Evolutionary conservation across 2,329 filamentous ascomycete species (phyloP).

Genomic region (Stemphylium vesicarium): DNA sequence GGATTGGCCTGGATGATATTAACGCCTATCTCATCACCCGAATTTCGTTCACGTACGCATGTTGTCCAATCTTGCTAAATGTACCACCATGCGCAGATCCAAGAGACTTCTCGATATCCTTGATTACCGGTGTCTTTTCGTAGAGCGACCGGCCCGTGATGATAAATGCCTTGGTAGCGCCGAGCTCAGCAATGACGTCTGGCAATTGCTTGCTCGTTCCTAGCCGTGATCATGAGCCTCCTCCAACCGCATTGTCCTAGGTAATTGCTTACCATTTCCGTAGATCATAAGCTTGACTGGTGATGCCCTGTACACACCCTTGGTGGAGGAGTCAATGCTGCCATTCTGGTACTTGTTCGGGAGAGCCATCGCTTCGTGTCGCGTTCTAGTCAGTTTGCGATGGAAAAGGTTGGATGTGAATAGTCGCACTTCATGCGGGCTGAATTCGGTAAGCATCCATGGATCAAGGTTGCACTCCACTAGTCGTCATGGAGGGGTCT

Average conservation of each 20-base stretch:
- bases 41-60: constrained; percentile 53
- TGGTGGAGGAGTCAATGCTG: constrained; percentile 40
- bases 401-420: constrained; percentile 5
- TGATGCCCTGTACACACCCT: constrained; percentile 46
- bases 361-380: constrained; percentile 33
- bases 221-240: constrained; percentile 14
- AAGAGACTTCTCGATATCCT: constrained; percentile 58
- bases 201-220: constrained; percentile 43
- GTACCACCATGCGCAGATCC: constrained; percentile 59
- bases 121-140: constrained; percentile 61
- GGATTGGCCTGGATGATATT: constrained; percentile 37
- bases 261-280: constrained; percentile 33
- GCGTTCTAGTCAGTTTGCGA: constrained; percentile 1
- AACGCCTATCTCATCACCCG: background rate
- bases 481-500: constrained; percentile 40
- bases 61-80: constrained; percentile 62
- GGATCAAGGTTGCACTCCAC: constrained; percentile 13
- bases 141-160: constrained; percentile 62
- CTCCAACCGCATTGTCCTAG: background rate
- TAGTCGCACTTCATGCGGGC: constrained; percentile 10
- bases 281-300: constrained; percentile 49
- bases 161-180: constrained; percentile 60
- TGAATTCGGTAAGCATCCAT: constrained; percentile 10
- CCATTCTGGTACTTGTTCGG: constrained; percentile 45
- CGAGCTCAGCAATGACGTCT: constrained; percentile 42